Evolutionary conservation across 345 rosid species (phyloP).

Genomic region (Mercurialis annua): DNA sequence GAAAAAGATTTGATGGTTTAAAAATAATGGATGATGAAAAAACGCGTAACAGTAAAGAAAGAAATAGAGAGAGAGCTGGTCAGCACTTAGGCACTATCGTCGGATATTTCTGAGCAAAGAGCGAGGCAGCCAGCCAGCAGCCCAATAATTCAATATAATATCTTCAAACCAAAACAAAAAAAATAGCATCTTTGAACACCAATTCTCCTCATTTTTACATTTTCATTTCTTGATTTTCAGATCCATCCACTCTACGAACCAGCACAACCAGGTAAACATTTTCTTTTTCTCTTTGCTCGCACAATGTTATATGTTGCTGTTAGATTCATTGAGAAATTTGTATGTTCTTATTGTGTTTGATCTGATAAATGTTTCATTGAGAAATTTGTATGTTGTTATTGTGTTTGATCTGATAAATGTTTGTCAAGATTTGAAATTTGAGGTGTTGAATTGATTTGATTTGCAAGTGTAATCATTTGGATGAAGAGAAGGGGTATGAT

Average conservation of each 20-base stretch:
- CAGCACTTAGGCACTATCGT: constrained; percentile 31
- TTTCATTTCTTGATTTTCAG: constrained; percentile 3
- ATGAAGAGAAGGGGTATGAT: constrained; percentile 42
- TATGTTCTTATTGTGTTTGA: neutral
- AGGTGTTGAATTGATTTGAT: neutral
- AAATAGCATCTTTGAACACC: neutral
- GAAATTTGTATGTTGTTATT: neutral
- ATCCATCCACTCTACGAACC: constrained; percentile 8
- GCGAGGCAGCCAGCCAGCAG: too few species aligned
- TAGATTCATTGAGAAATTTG: neutral
- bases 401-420: neutral
- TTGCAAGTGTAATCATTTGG: constrained; percentile 31
- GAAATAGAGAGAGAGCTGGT: constrained; percentile 21
- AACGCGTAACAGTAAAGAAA: neutral
- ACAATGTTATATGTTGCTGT: neutral
- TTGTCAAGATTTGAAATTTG: neutral
- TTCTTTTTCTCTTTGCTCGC: neutral
- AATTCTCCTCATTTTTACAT: neutral
- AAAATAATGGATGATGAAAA: too few species aligned
- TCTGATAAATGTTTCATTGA: constrained; percentile 1
- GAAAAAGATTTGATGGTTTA: too few species aligned
- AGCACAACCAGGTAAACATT: neutral
- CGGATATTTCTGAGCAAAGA: constrained; percentile 33
- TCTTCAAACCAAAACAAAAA: neutral
- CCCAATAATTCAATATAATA: constrained; percentile 3